These are phyloP conservation scores for Xylariaceae sp. DNA, from an alignment of 2,329 filamentous ascomycete species.

Conservation along the genomic window DNA sequence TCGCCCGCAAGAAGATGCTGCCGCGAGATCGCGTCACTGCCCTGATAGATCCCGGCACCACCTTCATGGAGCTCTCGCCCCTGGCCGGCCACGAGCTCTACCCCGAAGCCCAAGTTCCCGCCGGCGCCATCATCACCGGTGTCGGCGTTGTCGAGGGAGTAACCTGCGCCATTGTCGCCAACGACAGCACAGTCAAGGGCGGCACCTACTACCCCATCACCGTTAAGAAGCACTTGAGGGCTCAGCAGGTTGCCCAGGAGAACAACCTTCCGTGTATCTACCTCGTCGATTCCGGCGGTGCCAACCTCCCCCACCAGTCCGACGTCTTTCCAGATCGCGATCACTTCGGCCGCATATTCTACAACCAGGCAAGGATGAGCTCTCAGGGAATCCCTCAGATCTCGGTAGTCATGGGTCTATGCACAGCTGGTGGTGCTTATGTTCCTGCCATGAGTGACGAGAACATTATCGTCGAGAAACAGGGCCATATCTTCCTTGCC, in stretches of 20 bases:
- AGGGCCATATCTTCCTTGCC: conserved; percentile 96
- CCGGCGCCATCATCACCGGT: conserved; percentile 88
- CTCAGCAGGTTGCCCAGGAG: conserved; percentile 85
- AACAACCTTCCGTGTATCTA: conserved; percentile 81
- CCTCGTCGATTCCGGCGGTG: conserved; percentile 91
- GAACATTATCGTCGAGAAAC: conserved; percentile 90
- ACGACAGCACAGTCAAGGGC: conserved; percentile 95
- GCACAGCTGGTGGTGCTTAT: conserved; percentile 92
- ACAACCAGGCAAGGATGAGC: conserved; percentile 94
- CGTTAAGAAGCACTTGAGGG: conserved; percentile 93
- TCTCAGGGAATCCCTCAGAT: conserved; percentile 86
- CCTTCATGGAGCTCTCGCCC: conserved; percentile 91
- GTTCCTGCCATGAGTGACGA: conserved; percentile 97
- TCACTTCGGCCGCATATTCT: conserved; percentile 97
- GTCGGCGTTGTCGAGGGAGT: conserved; percentile 88
- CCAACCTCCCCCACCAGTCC: conserved; percentile 90
- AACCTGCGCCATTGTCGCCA: conserved; percentile 87
- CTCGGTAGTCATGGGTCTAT: conserved; percentile 94
- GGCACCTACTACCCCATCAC: conserved; percentile 97
- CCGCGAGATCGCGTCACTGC: conserved; percentile 84
- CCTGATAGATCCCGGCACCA: conserved; percentile 81
- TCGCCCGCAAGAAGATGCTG: conserved; percentile 88
- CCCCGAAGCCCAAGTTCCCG: conserved; percentile 78
- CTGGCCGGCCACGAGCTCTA: conserved; percentile 85
- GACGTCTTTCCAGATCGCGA: conserved; percentile 94